Evolutionary conservation across 345 rosid genomes (phyloP), one percentile per base, ranked within the genome.

Genomic region (Conringia planisiliqua): DNA sequence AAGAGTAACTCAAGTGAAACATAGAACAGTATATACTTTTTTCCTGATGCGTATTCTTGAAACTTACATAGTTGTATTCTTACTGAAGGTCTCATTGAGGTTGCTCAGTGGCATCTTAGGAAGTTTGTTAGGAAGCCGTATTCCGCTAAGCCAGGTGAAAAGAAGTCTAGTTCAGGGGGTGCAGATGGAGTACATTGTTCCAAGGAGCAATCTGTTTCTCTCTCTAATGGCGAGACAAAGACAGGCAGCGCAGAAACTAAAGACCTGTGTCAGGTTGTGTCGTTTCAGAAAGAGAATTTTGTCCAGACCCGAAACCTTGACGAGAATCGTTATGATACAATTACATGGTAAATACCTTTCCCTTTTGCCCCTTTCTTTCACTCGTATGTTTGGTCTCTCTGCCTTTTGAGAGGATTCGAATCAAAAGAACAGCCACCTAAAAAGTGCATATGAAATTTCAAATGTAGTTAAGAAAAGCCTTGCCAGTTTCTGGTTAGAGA

Each of bases 31-130:
- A 54, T 26, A 36, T 35, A 8, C n/a, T 59, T 35, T 17, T 11
- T 35, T 32, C 38, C 61, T 57, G 26, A n/a, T 24, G 39, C 12
- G 18, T 7, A 32, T 11, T 44, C 27, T 22, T 33, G 55, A 75
- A 20, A 30, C 46, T 8, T 30, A 11, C 4, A 16, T 57, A 6
- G n/a, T 8, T 4, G 44, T 38, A 44, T 33, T 22, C 27, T 44
- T 74, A 50, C 12, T 79, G 76, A 73, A 92, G 97, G 80, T 54
- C 85, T 88, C 76, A 71, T 95, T 77, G 84, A 79, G 60, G 91
- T 88, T 82, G 99, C 99, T 5, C 29, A 77, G 57, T 89, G 99
- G 97, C 76, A 80, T 75, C 86, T 92, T 50, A 85, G 92, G 79
- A 92, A 84, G 67, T 44, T 76, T 73, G 75, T 16, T 68, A 90